phyloP scores from a whole-genome alignment of 2,329 filamentous ascomycete species.

The Hymenoscyphus infarciens region DNA sequence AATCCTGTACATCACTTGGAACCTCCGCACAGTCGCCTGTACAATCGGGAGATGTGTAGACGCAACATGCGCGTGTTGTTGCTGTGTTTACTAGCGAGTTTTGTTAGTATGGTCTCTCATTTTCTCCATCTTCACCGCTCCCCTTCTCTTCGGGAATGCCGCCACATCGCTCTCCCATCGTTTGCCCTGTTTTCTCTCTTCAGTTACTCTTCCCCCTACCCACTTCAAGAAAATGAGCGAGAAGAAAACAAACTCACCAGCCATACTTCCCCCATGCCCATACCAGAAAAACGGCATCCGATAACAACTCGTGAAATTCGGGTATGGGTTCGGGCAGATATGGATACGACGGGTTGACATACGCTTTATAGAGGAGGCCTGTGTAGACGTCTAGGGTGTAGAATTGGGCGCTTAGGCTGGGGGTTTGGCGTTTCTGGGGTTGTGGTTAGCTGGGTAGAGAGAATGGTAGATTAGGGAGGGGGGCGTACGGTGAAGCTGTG shows the following conservation, averaged over 20 bases:
- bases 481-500: background rate
- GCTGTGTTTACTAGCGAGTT: constrained; percentile 1
- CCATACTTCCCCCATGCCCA: background rate
- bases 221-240: no score
- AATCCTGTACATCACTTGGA: background rate
- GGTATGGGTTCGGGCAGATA: background rate
- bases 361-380: background rate
- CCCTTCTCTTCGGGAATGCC: no score
- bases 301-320: background rate
- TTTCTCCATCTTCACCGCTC: no score
- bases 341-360: background rate
- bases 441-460: background rate
- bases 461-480: background rate
- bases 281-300: background rate
- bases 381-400: background rate
- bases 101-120: no score
- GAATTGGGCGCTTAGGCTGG: background rate
- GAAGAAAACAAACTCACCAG: background rate
- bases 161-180: no score
- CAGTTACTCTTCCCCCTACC: no score
- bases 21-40: constrained; percentile 2
- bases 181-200: no score
- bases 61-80: background rate
- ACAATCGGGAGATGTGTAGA: constrained; percentile 2
- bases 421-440: background rate